Base-by-base conservation (phyloP, 2,329 filamentous ascomycete species). In the Thielaviopsis musarum region DNA sequence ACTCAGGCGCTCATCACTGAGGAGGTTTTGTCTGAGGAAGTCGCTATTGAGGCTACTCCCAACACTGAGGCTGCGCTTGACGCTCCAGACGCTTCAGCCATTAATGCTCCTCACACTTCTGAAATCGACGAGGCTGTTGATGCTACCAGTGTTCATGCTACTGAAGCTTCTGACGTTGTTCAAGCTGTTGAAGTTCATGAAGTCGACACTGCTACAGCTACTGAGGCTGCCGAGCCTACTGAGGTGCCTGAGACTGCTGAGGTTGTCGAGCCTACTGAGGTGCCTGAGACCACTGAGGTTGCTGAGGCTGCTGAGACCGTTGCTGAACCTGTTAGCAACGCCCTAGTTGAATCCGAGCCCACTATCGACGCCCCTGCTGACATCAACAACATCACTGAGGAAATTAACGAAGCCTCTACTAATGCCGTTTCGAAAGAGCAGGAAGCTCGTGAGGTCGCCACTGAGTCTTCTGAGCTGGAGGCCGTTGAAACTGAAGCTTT, bases 281-380 rank as follows among this genome's bases (percentile, higher is more conserved):
- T 34, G 4, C 5, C 45, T 21, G 45, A 49, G 10, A n/a, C 41
- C 17, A 17, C 17, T 48, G 15, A 54, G 19, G 9, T 17, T 22
- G 12, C 58, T 24, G 58, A 56, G 38, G 6, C n/a, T 3, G 21
- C 24, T 9, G 34, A 61, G 19, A 48, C 55, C 15, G 19, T 58
- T 5, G 56, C 57, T 1, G 41, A 24, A 12, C 49, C 60, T 24
- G 41, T 53, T 19, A 57, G 56, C 5, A n/a, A 24, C 10, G 34
- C 38, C 45, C 19, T 22, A 3, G 21, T 38, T 56, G 54, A 45
- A 6, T 12, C 52, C 9, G 52, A 26, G 10, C 15, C 13, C 15
- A 30, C 24, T 15, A 5, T 3, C 12, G 72, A 74, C 61, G 69
- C 65, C 4, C 66, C 73, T 62, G 10, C 26, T 19, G 70, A 69